Evolutionary conservation across 2,329 filamentous ascomycete species (phyloP), one percentile per base, ranked within the genome.

Genomic region (Cyclaneusma minus): DNA sequence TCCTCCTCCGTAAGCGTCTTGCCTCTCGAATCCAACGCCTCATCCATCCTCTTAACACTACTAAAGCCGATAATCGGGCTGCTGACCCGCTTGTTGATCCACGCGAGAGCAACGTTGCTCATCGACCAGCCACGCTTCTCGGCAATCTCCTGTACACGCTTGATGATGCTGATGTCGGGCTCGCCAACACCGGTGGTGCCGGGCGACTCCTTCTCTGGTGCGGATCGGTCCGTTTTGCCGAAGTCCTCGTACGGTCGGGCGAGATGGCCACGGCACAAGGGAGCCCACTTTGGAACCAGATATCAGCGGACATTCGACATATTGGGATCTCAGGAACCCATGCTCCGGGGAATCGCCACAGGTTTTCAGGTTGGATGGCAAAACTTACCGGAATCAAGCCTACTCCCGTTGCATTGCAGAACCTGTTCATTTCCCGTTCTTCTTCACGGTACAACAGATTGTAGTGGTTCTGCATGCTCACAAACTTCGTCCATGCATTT

Each of bases 361-460:
- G 29, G 38, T 41, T n/a, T 13, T 11, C 20, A 24, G 11, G 29
- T n/a, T 17, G n/a, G 7, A 19, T 10, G 16, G 9, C 27, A 12
- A 10, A 18, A 34, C 34, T 28, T 27, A 40, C 37, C 10, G 43
- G 54, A 28, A 57, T 56, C 7, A 55, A 28, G 6, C 54, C 54
- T 20, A 57, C 55, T 7, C 55, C 54, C 4, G 52, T 56, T 25
- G 47, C 47, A 22, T 54, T 48, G 36, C 55, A 58, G 36, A 52
- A 59, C 6, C 49, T 40, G 33, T 45, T 50, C 51, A 54, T 55
- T 37, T 56, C 52, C 15, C 49, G 40, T 37, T 56, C 68, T 35
- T 74, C 69, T 42, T 76, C 69, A 8, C 68, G 54, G 41, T 69
- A 68, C 3, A 61, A 35, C 4, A 64, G 42, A 35, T 59, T 66